Conservation (phyloP, 2,329 filamentous ascomycete genomes). For the Colletotrichum sp. region DNA sequence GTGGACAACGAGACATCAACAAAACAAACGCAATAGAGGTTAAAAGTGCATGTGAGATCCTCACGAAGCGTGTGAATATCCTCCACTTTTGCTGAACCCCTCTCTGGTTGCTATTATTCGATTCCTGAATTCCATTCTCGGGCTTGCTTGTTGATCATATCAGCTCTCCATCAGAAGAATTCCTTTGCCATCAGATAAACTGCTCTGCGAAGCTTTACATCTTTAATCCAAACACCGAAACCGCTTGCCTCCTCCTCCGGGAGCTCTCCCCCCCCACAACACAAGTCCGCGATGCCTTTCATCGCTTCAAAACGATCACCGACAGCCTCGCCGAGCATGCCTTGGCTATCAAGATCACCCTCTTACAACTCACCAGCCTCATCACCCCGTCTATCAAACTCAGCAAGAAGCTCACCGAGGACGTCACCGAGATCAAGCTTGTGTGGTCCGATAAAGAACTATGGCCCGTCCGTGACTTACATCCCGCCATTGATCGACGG, state of each 20-base stretch:
- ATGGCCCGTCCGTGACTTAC: slow-evolving; percentile 30
- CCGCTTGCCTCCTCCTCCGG: background rate
- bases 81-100: background rate
- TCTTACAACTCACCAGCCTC: slow-evolving; percentile 16
- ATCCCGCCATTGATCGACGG: slow-evolving; percentile 40
- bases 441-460: slow-evolving; percentile 15
- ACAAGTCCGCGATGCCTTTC: slow-evolving; percentile 9
- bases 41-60: slow-evolving; percentile 19
- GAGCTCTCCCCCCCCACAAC: background rate
- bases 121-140: background rate
- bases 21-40: slow-evolving; percentile 11
- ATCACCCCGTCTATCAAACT: slow-evolving; percentile 1
- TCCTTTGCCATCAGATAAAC: background rate
- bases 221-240: background rate
- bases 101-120: background rate
- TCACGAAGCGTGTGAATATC: background rate
- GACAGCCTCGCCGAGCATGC: slow-evolving; percentile 8
- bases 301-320: slow-evolving; percentile 17
- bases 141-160: background rate
- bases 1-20: slow-evolving; percentile 17
- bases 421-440: slow-evolving; percentile 12
- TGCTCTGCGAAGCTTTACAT: background rate
- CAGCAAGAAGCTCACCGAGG: background rate
- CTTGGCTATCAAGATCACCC: slow-evolving; percentile 19
- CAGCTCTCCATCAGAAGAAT: background rate